Evolutionary conservation across 441 rosid species (phyloP).

Genomic region (Erodium chrysanthum): DNA sequence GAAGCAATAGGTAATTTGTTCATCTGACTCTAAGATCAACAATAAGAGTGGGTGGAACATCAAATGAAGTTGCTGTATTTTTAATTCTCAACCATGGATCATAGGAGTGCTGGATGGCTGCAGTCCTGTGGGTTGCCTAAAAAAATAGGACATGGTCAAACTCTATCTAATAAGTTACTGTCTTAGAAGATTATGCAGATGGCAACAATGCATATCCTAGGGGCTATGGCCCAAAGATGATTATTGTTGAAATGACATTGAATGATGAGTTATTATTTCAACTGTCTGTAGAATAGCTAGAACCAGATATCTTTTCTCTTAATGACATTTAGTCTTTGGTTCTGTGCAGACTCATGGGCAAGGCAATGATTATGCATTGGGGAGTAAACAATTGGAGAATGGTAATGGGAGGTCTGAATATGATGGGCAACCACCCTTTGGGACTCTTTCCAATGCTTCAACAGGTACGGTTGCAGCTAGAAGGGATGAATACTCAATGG

Average conservation of each 20-base stretch:
- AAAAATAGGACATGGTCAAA: neutral
- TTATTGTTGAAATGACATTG: neutral
- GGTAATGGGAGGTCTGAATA: constrained; percentile 35
- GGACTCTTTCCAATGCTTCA: constrained; percentile 34
- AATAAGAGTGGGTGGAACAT: neutral
- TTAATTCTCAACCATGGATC: neutral
- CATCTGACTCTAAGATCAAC: neutral
- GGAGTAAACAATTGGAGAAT: constrained; percentile 47
- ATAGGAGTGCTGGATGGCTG: neutral
- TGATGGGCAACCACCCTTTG: constrained; percentile 42
- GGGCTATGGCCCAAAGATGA: neutral
- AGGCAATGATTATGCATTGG: constrained; percentile 43
- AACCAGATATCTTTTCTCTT: neutral
- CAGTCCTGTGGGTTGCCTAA: neutral
- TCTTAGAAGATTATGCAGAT: neutral
- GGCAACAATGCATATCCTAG: neutral
- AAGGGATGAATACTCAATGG: constrained; percentile 37
- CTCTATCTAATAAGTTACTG: neutral
- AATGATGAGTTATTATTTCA: neutral
- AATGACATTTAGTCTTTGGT: neutral
- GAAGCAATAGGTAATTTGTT: neutral
- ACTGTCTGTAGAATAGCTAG: neutral
- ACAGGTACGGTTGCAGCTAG: constrained; percentile 27
- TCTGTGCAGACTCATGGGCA: constrained; percentile 41
- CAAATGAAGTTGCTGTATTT: neutral